phyloP scores from a whole-genome alignment of 2,329 filamentous ascomycete species.

The Furcasterigmium furcatum region DNA sequence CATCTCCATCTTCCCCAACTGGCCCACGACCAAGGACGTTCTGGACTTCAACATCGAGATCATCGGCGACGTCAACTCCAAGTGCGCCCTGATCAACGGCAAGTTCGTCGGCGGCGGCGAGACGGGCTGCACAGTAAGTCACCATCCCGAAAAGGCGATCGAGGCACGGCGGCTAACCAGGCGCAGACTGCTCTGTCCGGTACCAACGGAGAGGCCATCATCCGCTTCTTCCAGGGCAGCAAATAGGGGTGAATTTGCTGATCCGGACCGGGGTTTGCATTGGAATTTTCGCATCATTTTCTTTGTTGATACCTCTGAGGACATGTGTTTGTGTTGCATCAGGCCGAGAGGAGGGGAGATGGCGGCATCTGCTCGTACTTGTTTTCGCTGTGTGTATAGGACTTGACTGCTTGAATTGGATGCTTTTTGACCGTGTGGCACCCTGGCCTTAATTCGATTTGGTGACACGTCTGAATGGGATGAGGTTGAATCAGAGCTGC shows the following conservation, averaged over 20 bases:
- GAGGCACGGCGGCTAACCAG: neutral
- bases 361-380: neutral
- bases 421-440: too few species aligned
- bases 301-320: slow-evolving; percentile 1
- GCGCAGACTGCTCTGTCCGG: slow-evolving; percentile 37
- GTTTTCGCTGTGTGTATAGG: neutral
- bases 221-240: slow-evolving; percentile 36
- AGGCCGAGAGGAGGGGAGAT: neutral
- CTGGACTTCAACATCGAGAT: slow-evolving; percentile 82
- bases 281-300: slow-evolving; percentile 16
- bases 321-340: neutral
- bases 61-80: slow-evolving; percentile 53
- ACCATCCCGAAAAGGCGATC: neutral
- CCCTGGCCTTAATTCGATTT: neutral
- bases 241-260: slow-evolving; percentile 13
- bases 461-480: too few species aligned
- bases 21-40: slow-evolving; percentile 64
- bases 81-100: slow-evolving; percentile 66
- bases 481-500: too few species aligned
- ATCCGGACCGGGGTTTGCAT: slow-evolving; percentile 7
- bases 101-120: slow-evolving; percentile 51
- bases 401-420: neutral
- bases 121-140: slow-evolving; percentile 79
- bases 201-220: slow-evolving; percentile 33
- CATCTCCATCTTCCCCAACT: slow-evolving; percentile 82